A percentile compares a stretch with the other conserved stretches of the same genome.
Conservation (phyloP, 805 yeast species). For the Maudiozyma saulgeensis region DNA sequence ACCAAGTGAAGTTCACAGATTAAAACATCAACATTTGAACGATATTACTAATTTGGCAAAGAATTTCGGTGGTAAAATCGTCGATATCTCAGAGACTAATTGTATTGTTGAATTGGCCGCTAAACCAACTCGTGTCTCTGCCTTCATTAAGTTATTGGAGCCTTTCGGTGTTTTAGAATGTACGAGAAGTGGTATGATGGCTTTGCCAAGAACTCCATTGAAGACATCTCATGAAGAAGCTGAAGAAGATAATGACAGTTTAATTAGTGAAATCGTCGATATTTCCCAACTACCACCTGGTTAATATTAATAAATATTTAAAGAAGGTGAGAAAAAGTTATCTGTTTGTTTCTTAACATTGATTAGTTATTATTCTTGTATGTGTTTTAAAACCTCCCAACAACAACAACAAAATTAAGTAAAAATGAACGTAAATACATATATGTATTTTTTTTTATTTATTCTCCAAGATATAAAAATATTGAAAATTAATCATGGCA, state of each 20-base stretch:
- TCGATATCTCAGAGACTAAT: constrained; percentile 86
- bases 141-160: constrained; percentile 79
- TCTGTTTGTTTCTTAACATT: not conserved
- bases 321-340: not conserved
- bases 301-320: constrained; percentile 29
- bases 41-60: constrained; percentile 71
- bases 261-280: constrained; percentile 60
- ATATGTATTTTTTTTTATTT: not conserved
- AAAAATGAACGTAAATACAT: not conserved
- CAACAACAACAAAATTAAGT: not conserved
- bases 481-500: not conserved
- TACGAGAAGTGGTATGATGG: constrained; percentile 98
- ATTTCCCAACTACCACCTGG: constrained; percentile 93
- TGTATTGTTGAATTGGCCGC: constrained; percentile 92
- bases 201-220: constrained; percentile 89
- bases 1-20: constrained; percentile 87
- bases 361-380: not conserved
- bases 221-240: constrained; percentile 45
- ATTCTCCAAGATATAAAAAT: not conserved
- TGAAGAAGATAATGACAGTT: constrained; percentile 43
- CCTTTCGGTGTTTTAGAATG: constrained; percentile 96
- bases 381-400: no score
- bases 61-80: constrained; percentile 88
- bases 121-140: constrained; percentile 80
- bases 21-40: constrained; percentile 80